Evolutionary conservation across 805 yeast species (phyloP).

Genomic region (Zygoascus biomembranicola): DNA sequence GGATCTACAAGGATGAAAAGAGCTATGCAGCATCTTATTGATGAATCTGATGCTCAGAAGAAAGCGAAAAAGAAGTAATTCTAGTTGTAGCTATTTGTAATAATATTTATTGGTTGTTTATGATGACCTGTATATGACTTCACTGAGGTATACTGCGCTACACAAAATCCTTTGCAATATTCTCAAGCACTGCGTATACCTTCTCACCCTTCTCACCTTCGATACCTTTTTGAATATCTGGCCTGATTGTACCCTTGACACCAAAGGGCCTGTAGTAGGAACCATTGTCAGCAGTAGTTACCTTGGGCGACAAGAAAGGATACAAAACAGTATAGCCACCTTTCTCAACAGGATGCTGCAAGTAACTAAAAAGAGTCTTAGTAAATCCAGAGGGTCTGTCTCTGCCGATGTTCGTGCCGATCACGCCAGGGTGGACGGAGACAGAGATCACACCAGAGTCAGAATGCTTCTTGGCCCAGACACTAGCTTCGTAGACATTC

Average conservation of each 20-base stretch:
- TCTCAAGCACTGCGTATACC: slow-evolving; percentile 31
- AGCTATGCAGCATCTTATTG: slow-evolving; percentile 14
- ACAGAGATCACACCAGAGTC: slow-evolving; percentile 28
- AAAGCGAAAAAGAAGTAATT: background rate
- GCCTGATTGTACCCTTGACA: slow-evolving; percentile 28
- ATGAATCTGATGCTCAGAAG: slow-evolving; percentile 4
- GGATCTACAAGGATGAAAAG: slow-evolving; percentile 20
- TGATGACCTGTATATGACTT: too few species aligned
- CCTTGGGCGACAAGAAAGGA: slow-evolving; percentile 35
- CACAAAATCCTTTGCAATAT: background rate
- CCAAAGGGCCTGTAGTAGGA: slow-evolving; percentile 39
- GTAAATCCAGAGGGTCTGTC: too few species aligned
- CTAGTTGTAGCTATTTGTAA: too few species aligned
- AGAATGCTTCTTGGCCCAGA: slow-evolving; percentile 31
- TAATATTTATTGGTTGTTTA: too few species aligned
- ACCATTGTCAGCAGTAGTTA: slow-evolving; percentile 30
- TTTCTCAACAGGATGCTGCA: slow-evolving; percentile 37
- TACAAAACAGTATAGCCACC: slow-evolving; percentile 19
- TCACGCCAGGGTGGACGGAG: slow-evolving; percentile 36
- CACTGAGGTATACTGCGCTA: background rate
- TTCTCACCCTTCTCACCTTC: slow-evolving; percentile 28
- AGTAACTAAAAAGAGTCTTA: too few species aligned
- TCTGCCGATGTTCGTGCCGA: slow-evolving; percentile 14
- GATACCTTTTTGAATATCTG: slow-evolving; percentile 30
- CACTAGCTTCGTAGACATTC: slow-evolving; percentile 30